Percentiles rank a stretch among this genome's conserved stretches.
These are phyloP conservation scores for Adansonia madagascariensis DNA, from an alignment of 441 rosid species.

Conservation along the genomic window DNA sequence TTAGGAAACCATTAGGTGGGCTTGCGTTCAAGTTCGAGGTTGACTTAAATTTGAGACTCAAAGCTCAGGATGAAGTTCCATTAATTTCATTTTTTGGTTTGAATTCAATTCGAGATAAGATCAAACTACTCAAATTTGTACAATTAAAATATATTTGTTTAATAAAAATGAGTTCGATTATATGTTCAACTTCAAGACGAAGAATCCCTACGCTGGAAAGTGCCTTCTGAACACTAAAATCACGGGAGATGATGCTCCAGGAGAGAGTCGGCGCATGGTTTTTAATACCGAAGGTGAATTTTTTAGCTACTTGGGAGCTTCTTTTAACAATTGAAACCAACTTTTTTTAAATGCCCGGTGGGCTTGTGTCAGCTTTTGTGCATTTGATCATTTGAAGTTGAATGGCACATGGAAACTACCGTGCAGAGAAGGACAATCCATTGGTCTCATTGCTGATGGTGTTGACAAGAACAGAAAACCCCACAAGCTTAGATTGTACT, in stretches of 20 bases:
- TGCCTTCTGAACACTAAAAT: conserved; percentile 91
- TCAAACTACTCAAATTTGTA: too few relatives aligned
- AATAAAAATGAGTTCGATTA: too few relatives aligned
- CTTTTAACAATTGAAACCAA: background rate
- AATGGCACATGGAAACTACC: conserved; percentile 62
- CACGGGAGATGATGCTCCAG: conserved; percentile 93
- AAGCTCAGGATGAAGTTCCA: too few relatives aligned
- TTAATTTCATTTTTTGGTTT: too few relatives aligned
- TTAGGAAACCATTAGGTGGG: too few relatives aligned
- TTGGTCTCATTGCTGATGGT: conserved; percentile 82
- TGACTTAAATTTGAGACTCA: too few relatives aligned
- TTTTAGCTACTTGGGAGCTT: background rate
- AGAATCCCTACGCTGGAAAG: conserved; percentile 73
- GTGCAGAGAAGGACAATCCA: conserved; percentile 90
- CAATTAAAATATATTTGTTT: too few relatives aligned
- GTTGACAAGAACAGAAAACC: conserved; percentile 88
- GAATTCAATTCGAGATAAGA: too few relatives aligned
- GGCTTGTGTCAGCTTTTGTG: background rate
- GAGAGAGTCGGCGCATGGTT: conserved; percentile 95
- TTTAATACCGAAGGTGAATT: conserved; percentile 70
- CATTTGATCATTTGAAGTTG: conserved; percentile 17
- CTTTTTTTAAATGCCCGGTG: background rate
- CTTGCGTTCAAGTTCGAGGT: too few relatives aligned
- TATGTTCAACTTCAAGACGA: conserved; percentile 64
- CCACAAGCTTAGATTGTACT: conserved; percentile 84